Evolutionary conservation across 148 eudicot species (phyloP).

Genomic region (Nyssa sinensis): DNA sequence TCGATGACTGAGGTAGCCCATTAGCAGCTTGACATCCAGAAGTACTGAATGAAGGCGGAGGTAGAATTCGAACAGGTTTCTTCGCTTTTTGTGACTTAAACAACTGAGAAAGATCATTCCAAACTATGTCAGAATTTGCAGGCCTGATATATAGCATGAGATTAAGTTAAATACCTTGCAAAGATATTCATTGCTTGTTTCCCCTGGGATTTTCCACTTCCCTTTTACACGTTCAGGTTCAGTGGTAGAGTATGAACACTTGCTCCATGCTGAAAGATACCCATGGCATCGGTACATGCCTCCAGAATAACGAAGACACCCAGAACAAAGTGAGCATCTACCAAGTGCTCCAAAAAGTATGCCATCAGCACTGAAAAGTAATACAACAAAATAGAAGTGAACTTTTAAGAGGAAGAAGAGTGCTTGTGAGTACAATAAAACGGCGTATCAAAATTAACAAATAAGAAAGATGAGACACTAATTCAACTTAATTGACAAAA

Average conservation of each 20-base stretch:
- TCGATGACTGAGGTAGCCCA: constrained; percentile 40
- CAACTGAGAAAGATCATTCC: constrained; percentile 59
- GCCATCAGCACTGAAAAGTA: constrained; percentile 78
- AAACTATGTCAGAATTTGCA: constrained; percentile 16
- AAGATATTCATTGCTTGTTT: constrained; percentile 69
- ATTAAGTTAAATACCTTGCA: constrained; percentile 54
- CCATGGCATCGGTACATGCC: constrained; percentile 81
- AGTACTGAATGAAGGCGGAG: no score
- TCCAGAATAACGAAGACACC: constrained; percentile 63
- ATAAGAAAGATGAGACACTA: neutral
- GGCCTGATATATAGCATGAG: neutral
- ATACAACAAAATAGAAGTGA: constrained; percentile 2
- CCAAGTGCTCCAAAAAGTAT: constrained; percentile 87
- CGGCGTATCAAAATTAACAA: neutral
- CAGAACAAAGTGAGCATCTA: constrained; percentile 72
- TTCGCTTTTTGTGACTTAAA: constrained; percentile 65
- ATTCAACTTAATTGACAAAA: neutral
- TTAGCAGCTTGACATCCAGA: no score
- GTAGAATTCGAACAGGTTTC: constrained; percentile 68
- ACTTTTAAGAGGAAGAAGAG: neutral
- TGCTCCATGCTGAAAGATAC: constrained; percentile 91
- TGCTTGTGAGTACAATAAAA: neutral
- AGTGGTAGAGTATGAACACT: constrained; percentile 73
- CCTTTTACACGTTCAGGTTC: constrained; percentile 77
- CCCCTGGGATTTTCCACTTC: constrained; percentile 89